A percentile compares a stretch with the other conserved stretches of the same genome.
Evolutionary conservation across 257 asterid genomes (phyloP).

Genomic region (Petunia secreta): DNA sequence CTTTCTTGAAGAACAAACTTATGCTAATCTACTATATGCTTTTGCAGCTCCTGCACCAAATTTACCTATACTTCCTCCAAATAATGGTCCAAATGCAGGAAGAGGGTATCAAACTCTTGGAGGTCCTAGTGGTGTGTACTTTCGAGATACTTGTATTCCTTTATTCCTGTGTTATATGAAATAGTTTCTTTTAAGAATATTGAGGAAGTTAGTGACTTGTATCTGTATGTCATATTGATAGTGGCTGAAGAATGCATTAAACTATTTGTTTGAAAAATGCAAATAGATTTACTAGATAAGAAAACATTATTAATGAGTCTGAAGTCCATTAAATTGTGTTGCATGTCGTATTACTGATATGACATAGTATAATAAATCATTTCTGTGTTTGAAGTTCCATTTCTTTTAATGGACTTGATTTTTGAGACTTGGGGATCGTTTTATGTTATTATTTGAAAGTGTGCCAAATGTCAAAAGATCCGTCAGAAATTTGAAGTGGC

Average conservation of each 20-base stretch:
- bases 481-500: neutral
- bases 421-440: neutral
- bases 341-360: too few species aligned
- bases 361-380: too few species aligned
- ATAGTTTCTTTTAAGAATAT: neutral
- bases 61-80: constrained; percentile 84
- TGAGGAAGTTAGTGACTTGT: neutral
- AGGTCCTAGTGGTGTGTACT: constrained; percentile 52
- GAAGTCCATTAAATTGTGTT: neutral
- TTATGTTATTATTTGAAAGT: constrained; percentile 13
- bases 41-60: constrained; percentile 75
- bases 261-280: constrained; percentile 3
- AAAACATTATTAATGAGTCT: constrained; percentile 13
- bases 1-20: constrained; percentile 19
- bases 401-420: neutral
- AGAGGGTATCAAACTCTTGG: constrained; percentile 77
- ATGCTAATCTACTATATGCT: constrained; percentile 17
- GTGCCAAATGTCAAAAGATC: neutral
- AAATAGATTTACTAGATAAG: neutral
- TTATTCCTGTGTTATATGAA: neutral
- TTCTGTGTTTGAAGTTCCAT: neutral
- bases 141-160: constrained; percentile 4
- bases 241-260: neutral
- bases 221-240: neutral
- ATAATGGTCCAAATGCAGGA: constrained; percentile 51